A percentile compares a stretch with the other conserved stretches of the same genome.
Conservation (phyloP, 2,329 filamentous ascomycete genomes). For the Paecilomyces niveus region DNA sequence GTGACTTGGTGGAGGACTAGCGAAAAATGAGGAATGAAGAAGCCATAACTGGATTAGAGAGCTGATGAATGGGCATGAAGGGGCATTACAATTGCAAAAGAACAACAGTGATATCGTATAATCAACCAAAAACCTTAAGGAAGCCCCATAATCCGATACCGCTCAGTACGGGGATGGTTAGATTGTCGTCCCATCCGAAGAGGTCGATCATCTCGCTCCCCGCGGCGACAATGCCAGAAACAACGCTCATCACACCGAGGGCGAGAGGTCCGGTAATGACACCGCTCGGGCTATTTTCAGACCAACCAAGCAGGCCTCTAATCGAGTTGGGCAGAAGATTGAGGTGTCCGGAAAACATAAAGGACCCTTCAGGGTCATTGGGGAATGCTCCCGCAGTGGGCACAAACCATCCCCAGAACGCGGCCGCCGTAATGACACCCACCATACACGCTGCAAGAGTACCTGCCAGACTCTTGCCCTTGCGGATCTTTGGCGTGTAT, state of each 20-base stretch:
- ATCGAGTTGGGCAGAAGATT: constrained; percentile 56
- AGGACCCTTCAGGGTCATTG: constrained; percentile 61
- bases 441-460: constrained; percentile 76
- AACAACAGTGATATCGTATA: not conserved
- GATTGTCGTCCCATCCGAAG: constrained; percentile 93
- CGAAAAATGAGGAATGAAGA: too few species aligned
- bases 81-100: not conserved
- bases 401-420: constrained; percentile 84
- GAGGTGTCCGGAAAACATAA: constrained; percentile 75
- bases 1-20: too few species aligned
- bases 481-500: constrained; percentile 77
- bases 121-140: constrained; percentile 68
- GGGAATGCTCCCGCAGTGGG: constrained; percentile 60
- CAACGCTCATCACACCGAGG: constrained; percentile 71
- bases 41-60: not conserved
- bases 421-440: constrained; percentile 71
- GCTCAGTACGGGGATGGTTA: constrained; percentile 90
- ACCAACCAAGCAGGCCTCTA: constrained; percentile 56
- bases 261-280: constrained; percentile 65
- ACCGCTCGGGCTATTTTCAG: constrained; percentile 42
- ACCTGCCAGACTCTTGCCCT: constrained; percentile 86
- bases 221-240: constrained; percentile 82
- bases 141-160: constrained; percentile 87
- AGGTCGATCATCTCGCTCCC: constrained; percentile 85
- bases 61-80: not conserved